Evolutionary conservation across 2,329 filamentous ascomycete species (phyloP), one percentile per base, ranked within the genome.

Genomic region (Trichoderma brevicompactum): DNA sequence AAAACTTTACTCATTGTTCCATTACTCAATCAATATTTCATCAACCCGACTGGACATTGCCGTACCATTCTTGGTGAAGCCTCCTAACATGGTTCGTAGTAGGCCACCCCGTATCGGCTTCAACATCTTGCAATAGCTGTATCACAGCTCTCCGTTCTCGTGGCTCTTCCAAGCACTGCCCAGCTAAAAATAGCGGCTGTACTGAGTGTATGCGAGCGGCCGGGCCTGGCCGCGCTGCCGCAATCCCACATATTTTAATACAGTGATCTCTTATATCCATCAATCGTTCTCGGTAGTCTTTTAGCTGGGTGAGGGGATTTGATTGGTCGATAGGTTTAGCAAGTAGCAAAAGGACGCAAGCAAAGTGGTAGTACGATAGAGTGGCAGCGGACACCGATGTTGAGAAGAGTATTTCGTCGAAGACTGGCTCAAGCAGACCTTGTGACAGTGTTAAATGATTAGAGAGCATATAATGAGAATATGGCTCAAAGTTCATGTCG

Each of bases 121-220:
- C 58, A 10, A 61, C 7, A 44, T 61, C 58, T 10, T 44, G 58
- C 15, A 61, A 5, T 10, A 61, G 48, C 58, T 61, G 48, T n/a
- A 52, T 13, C 23, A 52, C 58, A 17, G 58, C 23, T 15, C 34
- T 50, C 10, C 58, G 19, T 28, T 52, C 38, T 3, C 58, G 46
- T 15, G 58, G n/a, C 5, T 61, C 58, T 17, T 52, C 58, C 23
- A 61, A 61, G 48, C 58, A 61, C 23, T 61, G 58, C 12, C 58
- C 48, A 15, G 58, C 58, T 9, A 61, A 7, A 12, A 61, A 34
- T 13, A 61, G 58, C 28, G 58, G 58, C 17, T 61, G 58, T 5
- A 61, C 19, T 5, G 36, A 61, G 23, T 61, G 48, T 19, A 52
- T 43, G 10, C 48, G 48, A 15, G 58, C 48, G 13, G 48, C 38